Conservation (phyloP, 2,329 filamentous ascomycete genomes). For the Penicillium brevicompactum region DNA sequence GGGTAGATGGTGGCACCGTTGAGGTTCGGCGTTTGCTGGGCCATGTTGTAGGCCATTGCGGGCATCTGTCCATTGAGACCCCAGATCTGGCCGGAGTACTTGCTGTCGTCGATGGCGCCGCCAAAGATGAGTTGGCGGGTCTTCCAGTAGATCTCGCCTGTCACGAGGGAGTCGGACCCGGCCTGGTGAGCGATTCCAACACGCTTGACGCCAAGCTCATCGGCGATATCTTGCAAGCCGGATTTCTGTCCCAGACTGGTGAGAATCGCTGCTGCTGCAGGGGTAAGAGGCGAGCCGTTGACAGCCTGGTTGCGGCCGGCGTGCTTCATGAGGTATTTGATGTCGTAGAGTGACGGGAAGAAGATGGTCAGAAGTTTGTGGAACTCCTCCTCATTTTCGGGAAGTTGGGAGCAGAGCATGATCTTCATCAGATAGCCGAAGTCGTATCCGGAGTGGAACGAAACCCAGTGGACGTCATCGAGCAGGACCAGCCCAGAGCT, state of each 20-base stretch:
- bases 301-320: constrained; percentile 71
- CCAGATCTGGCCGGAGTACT: constrained; percentile 90
- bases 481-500: constrained; percentile 88
- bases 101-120: constrained; percentile 72
- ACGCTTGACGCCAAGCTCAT: constrained; percentile 87
- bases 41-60: constrained; percentile 49
- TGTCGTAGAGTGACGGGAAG: constrained; percentile 92
- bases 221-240: constrained; percentile 88
- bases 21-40: constrained; percentile 56
- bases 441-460: constrained; percentile 97
- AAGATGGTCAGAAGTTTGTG: constrained; percentile 86
- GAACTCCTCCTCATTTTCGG: constrained; percentile 87
- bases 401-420: constrained; percentile 78
- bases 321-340: constrained; percentile 95
- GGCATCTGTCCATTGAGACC: constrained; percentile 75
- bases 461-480: constrained; percentile 91
- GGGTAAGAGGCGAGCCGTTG: constrained; percentile 65
- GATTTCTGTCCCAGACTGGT: constrained; percentile 87
- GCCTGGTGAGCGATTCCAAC: constrained; percentile 88
- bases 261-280: constrained; percentile 71
- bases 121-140: constrained; percentile 87
- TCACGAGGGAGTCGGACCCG: constrained; percentile 89
- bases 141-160: constrained; percentile 92
- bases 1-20: constrained; percentile 56
- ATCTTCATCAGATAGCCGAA: constrained; percentile 97